These are phyloP conservation scores for Curvularia sp. DNA, from an alignment of 2,329 filamentous ascomycete genomes.

Conservation along the genomic window DNA sequence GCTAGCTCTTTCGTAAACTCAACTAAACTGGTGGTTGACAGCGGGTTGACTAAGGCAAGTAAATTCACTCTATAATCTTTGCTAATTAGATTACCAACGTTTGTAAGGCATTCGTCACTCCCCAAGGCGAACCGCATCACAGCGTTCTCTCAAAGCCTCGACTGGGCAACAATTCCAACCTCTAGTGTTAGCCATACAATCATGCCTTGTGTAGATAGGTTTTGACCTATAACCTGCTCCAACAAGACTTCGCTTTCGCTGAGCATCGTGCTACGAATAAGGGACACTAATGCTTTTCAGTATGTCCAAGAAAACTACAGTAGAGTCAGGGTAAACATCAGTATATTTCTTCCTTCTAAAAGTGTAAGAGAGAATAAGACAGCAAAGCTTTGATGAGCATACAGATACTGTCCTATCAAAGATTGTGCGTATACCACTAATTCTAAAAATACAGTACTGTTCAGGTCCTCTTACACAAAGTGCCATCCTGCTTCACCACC, in stretches of 20 bases:
- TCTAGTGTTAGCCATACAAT: neutral
- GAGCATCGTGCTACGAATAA: no score
- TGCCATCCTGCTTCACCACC: constrained; percentile 1
- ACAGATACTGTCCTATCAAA: neutral
- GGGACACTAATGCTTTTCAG: no score
- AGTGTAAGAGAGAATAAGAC: no score
- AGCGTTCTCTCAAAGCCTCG: neutral
- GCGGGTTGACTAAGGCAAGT: constrained; percentile 4
- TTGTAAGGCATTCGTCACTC: neutral
- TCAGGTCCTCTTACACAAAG: constrained; percentile 1
- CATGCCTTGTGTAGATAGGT: neutral
- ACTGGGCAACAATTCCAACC: neutral
- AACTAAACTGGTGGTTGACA: neutral
- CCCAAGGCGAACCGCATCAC: constrained; percentile 1
- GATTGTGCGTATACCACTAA: no score
- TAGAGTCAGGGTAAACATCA: no score
- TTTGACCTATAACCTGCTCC: no score
- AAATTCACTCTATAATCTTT: neutral
- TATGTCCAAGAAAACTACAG: no score
- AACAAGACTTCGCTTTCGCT: no score
- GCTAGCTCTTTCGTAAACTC: neutral
- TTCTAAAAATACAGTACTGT: neutral
- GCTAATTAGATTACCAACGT: neutral
- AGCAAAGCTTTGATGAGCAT: no score
- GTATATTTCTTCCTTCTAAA: no score